A percentile compares a stretch with the other conserved stretches of the same genome.
These are phyloP conservation scores for Kingdonia uniflora DNA, from an alignment of 164 flowering plant species.

Conservation along the genomic window DNA sequence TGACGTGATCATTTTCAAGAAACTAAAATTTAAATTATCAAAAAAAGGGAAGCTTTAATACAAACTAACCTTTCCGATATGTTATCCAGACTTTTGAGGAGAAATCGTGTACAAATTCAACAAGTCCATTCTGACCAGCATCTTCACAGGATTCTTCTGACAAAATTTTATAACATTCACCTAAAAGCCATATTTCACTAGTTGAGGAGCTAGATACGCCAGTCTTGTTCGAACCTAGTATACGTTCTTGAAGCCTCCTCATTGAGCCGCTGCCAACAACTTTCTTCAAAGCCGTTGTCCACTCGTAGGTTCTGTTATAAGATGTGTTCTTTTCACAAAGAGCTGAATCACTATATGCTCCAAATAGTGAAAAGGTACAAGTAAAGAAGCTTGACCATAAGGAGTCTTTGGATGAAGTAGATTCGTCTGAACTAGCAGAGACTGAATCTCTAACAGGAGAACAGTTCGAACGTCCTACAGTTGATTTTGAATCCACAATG, in stretches of 20 bases:
- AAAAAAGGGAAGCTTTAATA: neutral
- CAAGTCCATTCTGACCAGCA: constrained; percentile 28
- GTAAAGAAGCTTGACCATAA: constrained; percentile 46
- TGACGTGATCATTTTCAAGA: neutral
- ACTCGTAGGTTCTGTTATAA: constrained; percentile 32
- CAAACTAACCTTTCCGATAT: constrained; percentile 73
- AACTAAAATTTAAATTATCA: neutral
- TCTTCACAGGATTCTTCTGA: constrained; percentile 33
- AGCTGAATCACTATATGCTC: constrained; percentile 23
- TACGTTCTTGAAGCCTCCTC: constrained; percentile 71
- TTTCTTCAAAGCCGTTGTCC: constrained; percentile 55
- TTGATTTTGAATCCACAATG: constrained; percentile 22
- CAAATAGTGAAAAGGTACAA: constrained; percentile 49
- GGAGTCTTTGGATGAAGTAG: constrained; percentile 22
- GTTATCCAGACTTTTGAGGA: constrained; percentile 74
- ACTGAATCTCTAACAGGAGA: constrained; percentile 14
- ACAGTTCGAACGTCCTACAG: constrained; percentile 22
- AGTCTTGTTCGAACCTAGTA: constrained; percentile 47
- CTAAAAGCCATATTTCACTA: constrained; percentile 91
- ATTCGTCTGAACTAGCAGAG: constrained; percentile 19
- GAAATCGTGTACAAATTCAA: constrained; percentile 64
- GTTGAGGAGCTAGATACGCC: constrained; percentile 33
- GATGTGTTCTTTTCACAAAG: constrained; percentile 22
- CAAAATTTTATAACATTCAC: constrained; percentile 52
- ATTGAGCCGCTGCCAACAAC: constrained; percentile 53